These are phyloP conservation scores for Paramecium sonneborni DNA, from an alignment of 73 alveolate species.

Conservation along the genomic window DNA sequence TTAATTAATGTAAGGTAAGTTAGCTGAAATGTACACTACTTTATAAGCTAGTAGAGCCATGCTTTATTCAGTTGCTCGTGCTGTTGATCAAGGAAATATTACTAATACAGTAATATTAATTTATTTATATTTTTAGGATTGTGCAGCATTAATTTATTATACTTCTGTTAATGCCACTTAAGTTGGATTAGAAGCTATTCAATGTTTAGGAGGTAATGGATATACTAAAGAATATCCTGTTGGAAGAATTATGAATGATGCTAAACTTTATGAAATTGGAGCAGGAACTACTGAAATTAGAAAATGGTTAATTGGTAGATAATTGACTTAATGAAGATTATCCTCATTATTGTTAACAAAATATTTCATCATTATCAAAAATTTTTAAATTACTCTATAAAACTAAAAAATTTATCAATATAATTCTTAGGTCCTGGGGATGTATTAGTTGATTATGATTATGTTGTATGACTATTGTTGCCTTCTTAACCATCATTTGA, in stretches of 20 bases:
- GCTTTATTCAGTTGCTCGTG: constrained; percentile 74
- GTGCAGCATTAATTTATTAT: constrained; percentile 80
- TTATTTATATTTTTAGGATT: constrained; percentile 64
- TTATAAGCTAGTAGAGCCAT: constrained; percentile 80
- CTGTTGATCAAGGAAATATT: constrained; percentile 76
- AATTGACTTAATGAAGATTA: not conserved
- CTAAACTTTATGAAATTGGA: constrained; percentile 93
- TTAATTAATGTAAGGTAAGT: constrained; percentile 84
- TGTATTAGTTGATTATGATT: not conserved
- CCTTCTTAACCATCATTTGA: not conserved
- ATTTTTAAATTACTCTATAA: not conserved
- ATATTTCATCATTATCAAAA: not conserved
- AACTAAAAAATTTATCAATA: not conserved
- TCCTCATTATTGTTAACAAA: not conserved
- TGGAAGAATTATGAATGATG: constrained; percentile 90
- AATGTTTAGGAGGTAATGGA: constrained; percentile 87
- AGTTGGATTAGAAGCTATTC: constrained; percentile 78
- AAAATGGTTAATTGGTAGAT: constrained; percentile 66
- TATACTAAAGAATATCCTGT: constrained; percentile 84
- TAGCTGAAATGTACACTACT: constrained; percentile 89
- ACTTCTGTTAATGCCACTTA: constrained; percentile 72
- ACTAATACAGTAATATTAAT: constrained; percentile 40
- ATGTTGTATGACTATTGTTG: not conserved
- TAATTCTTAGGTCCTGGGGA: not conserved
- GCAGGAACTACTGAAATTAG: constrained; percentile 92